Percentiles rank a stretch among this genome's conserved stretches.
phyloP scores from a whole-genome alignment of 768 basidiomycete genomes.

The Tulasnella sp. region DNA sequence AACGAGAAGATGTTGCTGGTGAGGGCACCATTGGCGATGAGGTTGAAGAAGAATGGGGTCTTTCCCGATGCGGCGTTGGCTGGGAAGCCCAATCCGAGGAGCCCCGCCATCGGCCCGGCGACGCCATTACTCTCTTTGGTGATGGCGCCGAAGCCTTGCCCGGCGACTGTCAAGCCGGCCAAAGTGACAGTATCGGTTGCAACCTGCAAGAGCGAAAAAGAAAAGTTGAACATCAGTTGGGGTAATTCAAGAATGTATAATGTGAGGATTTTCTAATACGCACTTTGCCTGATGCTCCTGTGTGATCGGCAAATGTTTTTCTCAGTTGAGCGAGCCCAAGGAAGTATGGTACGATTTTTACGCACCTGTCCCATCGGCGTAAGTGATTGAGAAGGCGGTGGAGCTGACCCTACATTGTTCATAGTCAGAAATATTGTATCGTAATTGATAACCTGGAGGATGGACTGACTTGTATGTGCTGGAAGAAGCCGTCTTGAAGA shows the following conservation, averaged over 20 bases:
- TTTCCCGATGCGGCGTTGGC: not conserved
- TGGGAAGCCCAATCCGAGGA: slow-evolving; percentile 4
- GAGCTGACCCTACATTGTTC: too few species aligned
- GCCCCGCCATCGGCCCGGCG: not conserved
- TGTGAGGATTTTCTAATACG: too few species aligned
- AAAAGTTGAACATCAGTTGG: too few species aligned
- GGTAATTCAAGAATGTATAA: too few species aligned
- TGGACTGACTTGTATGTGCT: not conserved
- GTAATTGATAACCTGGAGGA: not conserved
- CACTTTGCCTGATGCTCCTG: not conserved
- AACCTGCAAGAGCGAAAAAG: not conserved
- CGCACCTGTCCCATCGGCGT: not conserved
- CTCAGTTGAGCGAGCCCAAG: too few species aligned
- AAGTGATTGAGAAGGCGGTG: slow-evolving; percentile 3
- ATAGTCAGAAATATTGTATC: not conserved
- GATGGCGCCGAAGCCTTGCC: slow-evolving; percentile 1
- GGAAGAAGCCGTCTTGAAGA: not conserved
- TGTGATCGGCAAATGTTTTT: too few species aligned
- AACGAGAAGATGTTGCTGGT: slow-evolving; percentile 8
- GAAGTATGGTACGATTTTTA: too few species aligned
- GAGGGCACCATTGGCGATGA: not conserved
- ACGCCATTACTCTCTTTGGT: not conserved
- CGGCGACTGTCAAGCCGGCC: slow-evolving; percentile 4
- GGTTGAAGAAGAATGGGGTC: slow-evolving; percentile 6
- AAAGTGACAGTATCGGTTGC: slow-evolving; percentile 9